These are phyloP conservation scores for Melampsora americana DNA, from an alignment of 1,284 basidiomycete species.

Conservation along the genomic window DNA sequence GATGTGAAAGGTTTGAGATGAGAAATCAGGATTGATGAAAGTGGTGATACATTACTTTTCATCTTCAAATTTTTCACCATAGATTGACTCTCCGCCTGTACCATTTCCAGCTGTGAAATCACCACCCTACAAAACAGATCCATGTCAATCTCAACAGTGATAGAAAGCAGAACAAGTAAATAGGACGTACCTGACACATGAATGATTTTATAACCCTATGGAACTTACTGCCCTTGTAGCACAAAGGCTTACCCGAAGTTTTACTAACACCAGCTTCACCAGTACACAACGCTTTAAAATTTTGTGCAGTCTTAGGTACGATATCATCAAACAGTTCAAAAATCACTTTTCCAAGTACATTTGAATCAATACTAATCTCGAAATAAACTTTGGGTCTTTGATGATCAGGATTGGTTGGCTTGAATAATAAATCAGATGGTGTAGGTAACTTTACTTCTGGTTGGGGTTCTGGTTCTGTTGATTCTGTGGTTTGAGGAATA, in stretches of 20 bases:
- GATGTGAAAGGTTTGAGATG: not conserved
- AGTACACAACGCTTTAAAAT: slow-evolving; percentile 29
- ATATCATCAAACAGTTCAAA: slow-evolving; percentile 42
- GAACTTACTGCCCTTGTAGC: slow-evolving; percentile 36
- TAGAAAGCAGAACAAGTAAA: not conserved
- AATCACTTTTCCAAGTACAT: slow-evolving; percentile 10
- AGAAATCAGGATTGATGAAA: not conserved
- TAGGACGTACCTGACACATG: slow-evolving; percentile 31
- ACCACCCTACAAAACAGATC: slow-evolving; percentile 31
- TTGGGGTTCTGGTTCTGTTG: not conserved
- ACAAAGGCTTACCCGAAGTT: slow-evolving; percentile 3
- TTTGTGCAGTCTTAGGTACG: slow-evolving; percentile 36
- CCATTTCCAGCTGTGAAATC: slow-evolving; percentile 48
- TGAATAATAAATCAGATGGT: slow-evolving; percentile 39
- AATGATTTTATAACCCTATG: slow-evolving; percentile 42
- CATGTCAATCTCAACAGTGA: too few species aligned
- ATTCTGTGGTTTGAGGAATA: too few species aligned
- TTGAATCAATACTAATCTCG: slow-evolving; percentile 29
- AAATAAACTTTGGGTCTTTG: slow-evolving; percentile 39
- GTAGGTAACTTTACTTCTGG: slow-evolving; percentile 6
- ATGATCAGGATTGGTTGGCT: slow-evolving; percentile 26
- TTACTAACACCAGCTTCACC: slow-evolving; percentile 30
- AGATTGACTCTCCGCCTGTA: slow-evolving; percentile 54
- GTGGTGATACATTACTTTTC: slow-evolving; percentile 51
- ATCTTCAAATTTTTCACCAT: slow-evolving; percentile 57